These are phyloP conservation scores for Backusella tarrabulga DNA, from an alignment of 192 early-diverging fungal genomes.

Conservation along the genomic window DNA sequence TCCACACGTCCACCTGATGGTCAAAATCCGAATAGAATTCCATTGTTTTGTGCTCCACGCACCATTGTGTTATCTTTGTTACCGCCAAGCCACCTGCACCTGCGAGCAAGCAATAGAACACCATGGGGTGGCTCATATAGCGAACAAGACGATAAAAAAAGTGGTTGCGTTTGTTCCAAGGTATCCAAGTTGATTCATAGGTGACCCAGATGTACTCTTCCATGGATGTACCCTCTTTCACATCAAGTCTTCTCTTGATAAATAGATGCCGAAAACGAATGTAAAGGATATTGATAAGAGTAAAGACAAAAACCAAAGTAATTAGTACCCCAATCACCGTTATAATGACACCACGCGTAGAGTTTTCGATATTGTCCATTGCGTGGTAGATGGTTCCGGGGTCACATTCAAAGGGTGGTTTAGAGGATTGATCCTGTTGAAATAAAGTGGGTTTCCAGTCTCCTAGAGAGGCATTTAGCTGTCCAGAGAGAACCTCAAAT, in stretches of 20 bases:
- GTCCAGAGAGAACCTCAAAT: constrained; percentile 2
- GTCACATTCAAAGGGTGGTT: background rate
- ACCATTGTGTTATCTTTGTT: background rate
- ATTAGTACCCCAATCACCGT: background rate
- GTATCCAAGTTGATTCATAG: background rate
- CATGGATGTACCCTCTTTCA: background rate
- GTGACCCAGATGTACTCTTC: background rate
- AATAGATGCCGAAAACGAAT: background rate
- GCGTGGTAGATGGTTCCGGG: background rate
- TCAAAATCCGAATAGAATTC: background rate
- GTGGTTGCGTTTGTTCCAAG: background rate
- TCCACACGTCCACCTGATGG: background rate
- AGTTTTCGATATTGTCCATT: background rate
- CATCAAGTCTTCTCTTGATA: background rate
- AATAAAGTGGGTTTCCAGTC: background rate
- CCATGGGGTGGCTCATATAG: constrained; percentile 1
- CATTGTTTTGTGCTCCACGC: background rate
- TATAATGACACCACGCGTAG: background rate
- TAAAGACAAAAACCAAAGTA: background rate
- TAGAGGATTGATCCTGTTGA: background rate
- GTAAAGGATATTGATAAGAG: background rate
- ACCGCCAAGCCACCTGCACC: background rate
- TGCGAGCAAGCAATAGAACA: constrained; percentile 1
- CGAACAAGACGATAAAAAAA: background rate
- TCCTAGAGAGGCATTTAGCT: constrained; percentile 5